Percentiles rank a stretch among this genome's conserved stretches.
Conservation (phyloP, 2,329 filamentous ascomycete species). For the Phialocephala subalpina region DNA sequence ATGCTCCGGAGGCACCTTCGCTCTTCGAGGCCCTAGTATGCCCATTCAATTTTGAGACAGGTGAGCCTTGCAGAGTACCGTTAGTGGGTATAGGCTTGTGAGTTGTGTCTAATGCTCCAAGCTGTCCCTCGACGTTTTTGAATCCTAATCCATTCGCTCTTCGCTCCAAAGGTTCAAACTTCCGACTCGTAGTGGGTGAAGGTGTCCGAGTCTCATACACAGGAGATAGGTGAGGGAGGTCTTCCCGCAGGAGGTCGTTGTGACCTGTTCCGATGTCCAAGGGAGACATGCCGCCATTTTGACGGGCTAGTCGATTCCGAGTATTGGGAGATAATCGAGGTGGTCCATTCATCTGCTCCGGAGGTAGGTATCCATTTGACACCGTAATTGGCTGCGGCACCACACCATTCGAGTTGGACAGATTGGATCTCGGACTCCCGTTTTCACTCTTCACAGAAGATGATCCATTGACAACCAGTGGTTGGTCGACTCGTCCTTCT, state of each 20-base stretch:
- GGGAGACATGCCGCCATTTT: slow-evolving; percentile 42
- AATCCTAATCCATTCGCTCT: slow-evolving; percentile 3
- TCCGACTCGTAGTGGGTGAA: slow-evolving; percentile 69
- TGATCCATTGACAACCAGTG: slow-evolving; percentile 41
- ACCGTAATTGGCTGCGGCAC: slow-evolving; percentile 20
- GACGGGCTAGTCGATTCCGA: slow-evolving; percentile 36
- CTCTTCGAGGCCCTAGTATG: slow-evolving; percentile 63
- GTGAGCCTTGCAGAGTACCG: slow-evolving; percentile 39
- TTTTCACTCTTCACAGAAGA: slow-evolving; percentile 23
- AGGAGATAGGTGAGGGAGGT: slow-evolving; percentile 65
- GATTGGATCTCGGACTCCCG: slow-evolving; percentile 6
- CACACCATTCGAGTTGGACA: slow-evolving; percentile 23
- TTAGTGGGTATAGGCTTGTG: slow-evolving; percentile 47
- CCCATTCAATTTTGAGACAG: slow-evolving; percentile 54
- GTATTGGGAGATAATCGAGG: slow-evolving; percentile 40
- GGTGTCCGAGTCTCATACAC: slow-evolving; percentile 78
- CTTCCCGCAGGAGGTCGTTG: slow-evolving; percentile 38
- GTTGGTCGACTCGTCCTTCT: slow-evolving; percentile 28
- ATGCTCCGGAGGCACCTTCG: slow-evolving; percentile 57
- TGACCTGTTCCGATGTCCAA: slow-evolving; percentile 41
- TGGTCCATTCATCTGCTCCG: slow-evolving; percentile 33
- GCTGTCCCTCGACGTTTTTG: slow-evolving; percentile 23
- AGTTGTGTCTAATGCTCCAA: slow-evolving; percentile 21
- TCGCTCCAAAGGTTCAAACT: slow-evolving; percentile 50
- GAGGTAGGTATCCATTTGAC: slow-evolving; percentile 30